Base-by-base conservation (phyloP, 1,284 basidiomycete species). In the Melampsora americana region DNA sequence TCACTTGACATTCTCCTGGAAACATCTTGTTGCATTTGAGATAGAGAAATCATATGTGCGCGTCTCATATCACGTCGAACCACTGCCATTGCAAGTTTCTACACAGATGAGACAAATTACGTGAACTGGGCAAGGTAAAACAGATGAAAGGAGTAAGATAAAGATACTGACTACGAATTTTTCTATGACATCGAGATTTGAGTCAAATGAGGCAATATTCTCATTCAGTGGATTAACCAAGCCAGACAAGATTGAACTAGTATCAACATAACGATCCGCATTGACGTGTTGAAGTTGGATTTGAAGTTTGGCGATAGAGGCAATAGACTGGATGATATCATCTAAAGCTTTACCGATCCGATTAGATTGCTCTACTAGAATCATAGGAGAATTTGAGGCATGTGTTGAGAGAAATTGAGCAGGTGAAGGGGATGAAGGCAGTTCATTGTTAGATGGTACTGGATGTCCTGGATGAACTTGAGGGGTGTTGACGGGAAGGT, bases 61-160 rank as follows among this genome's bases (percentile, higher is more conserved):
- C 53, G 53, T 59, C 53, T 59, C 53, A 59, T 59, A 28, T 59
- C 53, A 59, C 53, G 53, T 59, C 28, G 53, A 11, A 59, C 53
- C n/a, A 59, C 53, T 23, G 53, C 53, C 53, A 59, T 59, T 28
- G 23, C 53, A 3, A 59, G 28, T 7, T 18, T n/a, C 53, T 59
- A 16, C 28, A 59, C 11, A 23, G 28, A 12, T n/a, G 53, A 23
- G 53, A 16, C 3, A 11, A 14, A 14, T 12, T 1, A 44, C n/a
- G 53, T 59, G 53, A 59, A n/a, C 9, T 5, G 53, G 7, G 20
- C 23, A 12, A 59, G 5, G 50, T 18, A 5, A n/a, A 6, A 26
- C n/a, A 23, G 20, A 59, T 23, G 53, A 4, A 59, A 5, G n/a
- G 14, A 23, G 12, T 26, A 5, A 23, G n/a, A 23, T 26, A 7